Evolutionary conservation across 305 asterid species (phyloP).

Genomic region (Solanum hybrid): DNA sequence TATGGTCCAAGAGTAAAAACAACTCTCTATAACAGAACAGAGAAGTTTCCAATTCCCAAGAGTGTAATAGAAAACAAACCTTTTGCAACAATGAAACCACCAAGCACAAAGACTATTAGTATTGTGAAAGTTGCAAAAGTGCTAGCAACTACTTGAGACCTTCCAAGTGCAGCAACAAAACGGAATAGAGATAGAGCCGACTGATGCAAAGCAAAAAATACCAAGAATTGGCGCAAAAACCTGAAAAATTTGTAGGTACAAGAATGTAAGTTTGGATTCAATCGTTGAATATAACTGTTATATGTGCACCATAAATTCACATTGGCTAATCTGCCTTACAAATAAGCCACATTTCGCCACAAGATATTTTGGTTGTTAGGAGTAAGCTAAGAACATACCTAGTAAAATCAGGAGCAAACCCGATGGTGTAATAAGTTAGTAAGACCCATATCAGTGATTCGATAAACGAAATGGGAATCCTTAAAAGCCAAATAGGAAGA

Average conservation of each 20-base stretch:
- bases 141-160: conserved; percentile 76
- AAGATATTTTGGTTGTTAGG: not conserved
- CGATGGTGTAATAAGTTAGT: conserved; percentile 85
- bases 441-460: conserved; percentile 76
- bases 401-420: conserved; percentile 75
- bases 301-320: not conserved
- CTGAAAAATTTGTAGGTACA: conserved; percentile 27
- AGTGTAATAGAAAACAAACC: conserved; percentile 31
- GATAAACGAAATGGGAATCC: conserved; percentile 69
- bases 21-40: not conserved
- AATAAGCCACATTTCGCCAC: not conserved
- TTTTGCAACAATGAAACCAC: conserved; percentile 84
- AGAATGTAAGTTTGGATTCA: not conserved
- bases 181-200: conserved; percentile 87
- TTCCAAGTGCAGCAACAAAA: conserved; percentile 67
- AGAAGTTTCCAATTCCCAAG: not conserved
- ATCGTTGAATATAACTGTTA: not conserved
- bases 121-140: conserved; percentile 69
- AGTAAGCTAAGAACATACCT: conserved; percentile 37
- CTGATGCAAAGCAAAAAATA: conserved; percentile 72
- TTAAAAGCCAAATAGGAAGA: conserved; percentile 73
- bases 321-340: not conserved
- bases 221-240: conserved; percentile 76
- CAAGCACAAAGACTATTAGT: conserved; percentile 79
- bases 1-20: not conserved